Evolutionary conservation across 1,284 basidiomycete species (phyloP), one percentile per base, ranked within the genome.

Genomic region (Pisolithus thermaeus): DNA sequence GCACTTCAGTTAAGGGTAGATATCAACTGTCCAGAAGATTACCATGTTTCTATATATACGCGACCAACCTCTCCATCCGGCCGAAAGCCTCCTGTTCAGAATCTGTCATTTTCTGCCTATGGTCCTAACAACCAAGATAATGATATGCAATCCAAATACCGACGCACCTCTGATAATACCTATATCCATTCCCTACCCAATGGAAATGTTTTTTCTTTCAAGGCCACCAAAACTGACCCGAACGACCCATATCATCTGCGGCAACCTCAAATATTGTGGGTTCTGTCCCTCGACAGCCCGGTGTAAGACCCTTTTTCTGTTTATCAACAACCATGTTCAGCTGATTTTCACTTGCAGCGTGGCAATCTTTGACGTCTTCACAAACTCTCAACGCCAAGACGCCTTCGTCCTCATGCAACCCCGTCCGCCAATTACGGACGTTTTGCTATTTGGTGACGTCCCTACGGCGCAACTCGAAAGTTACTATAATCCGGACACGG

Each of bases 391-490:
- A 30, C 71, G 74, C 1, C 68, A 72, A 45, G 75, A 78, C 35
- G 83, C 90, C 1, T 81, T 92, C 61, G 83, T 88, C 11, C 78
- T 93, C 22, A 76, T 89, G 8, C 91, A 93, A 61, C 90, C 90
- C 2, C 82, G 79, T 4, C 83, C 85, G 0, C 74, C 77, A 25
- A 74, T 90, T 4, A 74, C 83, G 44, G 81, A 88, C 50, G 73
- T 87, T 37, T 68, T 90, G 23, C 53, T 50, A 5, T 64, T 66
- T 46, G 73, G 75, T 50, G 61, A 77, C 23, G 65, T 68, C 14
- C 61, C 69, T 8, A 63, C 67, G 0, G 65, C 64, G 1, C 62
- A 66, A 35, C 59, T 61, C 7, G 60, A 65, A 14, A 65, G 65
- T 3, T 66, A 78, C 3, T 79, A 77, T 8, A 78, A 81, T 51